These are phyloP conservation scores for Betula pendula DNA, from an alignment of 306 rosid genomes.

Conservation along the genomic window DNA sequence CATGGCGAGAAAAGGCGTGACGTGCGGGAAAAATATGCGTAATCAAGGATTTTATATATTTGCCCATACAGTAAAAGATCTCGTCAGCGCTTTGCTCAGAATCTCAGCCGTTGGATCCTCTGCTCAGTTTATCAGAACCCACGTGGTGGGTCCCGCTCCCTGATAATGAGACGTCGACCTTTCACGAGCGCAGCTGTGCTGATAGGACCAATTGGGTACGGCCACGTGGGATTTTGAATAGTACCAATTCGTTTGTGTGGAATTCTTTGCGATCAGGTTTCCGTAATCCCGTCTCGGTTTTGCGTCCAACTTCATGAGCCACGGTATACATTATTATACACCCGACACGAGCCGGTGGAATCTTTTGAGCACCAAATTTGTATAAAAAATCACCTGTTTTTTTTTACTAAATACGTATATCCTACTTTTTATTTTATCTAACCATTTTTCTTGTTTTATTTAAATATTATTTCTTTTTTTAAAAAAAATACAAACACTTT, in stretches of 20 bases:
- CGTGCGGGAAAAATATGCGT: slow-evolving; percentile 25
- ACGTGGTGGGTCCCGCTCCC: slow-evolving; percentile 30
- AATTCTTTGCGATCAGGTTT: not conserved
- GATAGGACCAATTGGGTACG: not conserved
- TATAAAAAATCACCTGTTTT: too few relatives aligned
- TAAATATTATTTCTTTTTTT: too few relatives aligned
- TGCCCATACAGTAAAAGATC: slow-evolving; percentile 26
- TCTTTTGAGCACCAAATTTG: not conserved
- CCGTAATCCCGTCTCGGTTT: not conserved
- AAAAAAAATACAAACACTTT: too few relatives aligned
- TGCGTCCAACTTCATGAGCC: too few relatives aligned
- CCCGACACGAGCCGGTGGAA: slow-evolving; percentile 16
- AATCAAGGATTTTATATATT: not conserved
- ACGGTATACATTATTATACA: too few relatives aligned
- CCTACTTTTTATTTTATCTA: too few relatives aligned
- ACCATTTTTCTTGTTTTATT: too few relatives aligned
- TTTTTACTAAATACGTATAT: too few relatives aligned
- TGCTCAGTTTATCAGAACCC: slow-evolving; percentile 23
- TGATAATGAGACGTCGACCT: slow-evolving; percentile 27
- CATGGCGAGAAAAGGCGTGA: slow-evolving; percentile 41
- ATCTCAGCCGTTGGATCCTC: slow-evolving; percentile 18
- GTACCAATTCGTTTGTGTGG: not conserved
- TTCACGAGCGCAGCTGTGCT: slow-evolving; percentile 1
- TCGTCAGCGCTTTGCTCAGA: not conserved
- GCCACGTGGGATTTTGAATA: not conserved